Evolutionary conservation across 2,329 filamentous ascomycete species (phyloP).

Genomic region (Colletotrichum phormii): DNA sequence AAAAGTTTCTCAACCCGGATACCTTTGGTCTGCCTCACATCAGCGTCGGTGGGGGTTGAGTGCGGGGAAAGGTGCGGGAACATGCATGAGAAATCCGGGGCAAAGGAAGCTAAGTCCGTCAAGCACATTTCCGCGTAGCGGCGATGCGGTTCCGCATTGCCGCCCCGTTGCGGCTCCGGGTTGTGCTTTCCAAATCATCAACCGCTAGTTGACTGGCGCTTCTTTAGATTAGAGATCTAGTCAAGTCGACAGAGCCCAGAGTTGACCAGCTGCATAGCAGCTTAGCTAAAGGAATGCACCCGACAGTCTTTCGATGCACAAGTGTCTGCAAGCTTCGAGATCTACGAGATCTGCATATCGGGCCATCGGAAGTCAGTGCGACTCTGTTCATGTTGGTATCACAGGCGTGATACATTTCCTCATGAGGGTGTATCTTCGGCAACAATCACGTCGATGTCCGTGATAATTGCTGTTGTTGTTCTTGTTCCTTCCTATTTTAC

Average conservation of each 20-base stretch:
- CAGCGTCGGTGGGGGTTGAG: not conserved
- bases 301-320: not conserved
- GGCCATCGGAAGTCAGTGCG: not conserved
- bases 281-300: not conserved
- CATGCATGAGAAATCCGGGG: constrained; percentile 20
- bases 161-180: not conserved
- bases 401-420: too few species aligned
- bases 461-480: too few species aligned
- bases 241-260: not conserved
- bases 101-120: constrained; percentile 9
- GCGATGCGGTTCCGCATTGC: constrained; percentile 2
- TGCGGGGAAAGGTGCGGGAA: constrained; percentile 20
- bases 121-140: not conserved
- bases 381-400: too few species aligned
- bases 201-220: not conserved
- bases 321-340: not conserved
- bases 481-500: too few species aligned
- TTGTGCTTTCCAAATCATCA: not conserved
- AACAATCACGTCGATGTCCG: too few species aligned
- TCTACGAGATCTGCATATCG: not conserved
- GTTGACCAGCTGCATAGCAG: not conserved
- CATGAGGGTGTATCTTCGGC: too few species aligned
- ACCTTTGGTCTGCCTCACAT: not conserved
- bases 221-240: too few species aligned
- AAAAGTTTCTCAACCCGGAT: not conserved